Conservation (phyloP, 1,139 yeast genomes). For the Diutina catenulata region DNA sequence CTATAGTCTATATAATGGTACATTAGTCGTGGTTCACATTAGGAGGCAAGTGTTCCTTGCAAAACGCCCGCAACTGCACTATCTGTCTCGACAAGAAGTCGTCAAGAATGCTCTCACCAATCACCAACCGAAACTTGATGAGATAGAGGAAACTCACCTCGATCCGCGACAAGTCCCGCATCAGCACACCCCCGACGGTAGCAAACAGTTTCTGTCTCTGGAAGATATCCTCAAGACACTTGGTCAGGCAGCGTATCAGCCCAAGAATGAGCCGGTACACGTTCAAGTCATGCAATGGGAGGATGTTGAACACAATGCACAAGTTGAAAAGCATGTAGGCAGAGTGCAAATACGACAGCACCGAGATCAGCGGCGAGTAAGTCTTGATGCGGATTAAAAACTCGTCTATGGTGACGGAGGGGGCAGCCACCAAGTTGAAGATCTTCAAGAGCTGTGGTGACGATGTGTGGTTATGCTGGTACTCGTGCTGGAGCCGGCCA, state of each 20-base stretch:
- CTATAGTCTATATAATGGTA: neutral
- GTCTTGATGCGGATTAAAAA: conserved; percentile 29
- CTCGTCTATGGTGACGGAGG: conserved; percentile 24
- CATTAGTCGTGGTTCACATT: neutral
- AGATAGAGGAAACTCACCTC: conserved; percentile 33
- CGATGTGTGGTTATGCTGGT: conserved; percentile 12
- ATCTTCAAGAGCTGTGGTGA: conserved; percentile 17
- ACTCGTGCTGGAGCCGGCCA: conserved; percentile 10
- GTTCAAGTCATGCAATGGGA: conserved; percentile 22
- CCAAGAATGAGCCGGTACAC: conserved; percentile 30
- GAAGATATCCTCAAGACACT: conserved; percentile 30
- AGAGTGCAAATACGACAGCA: conserved; percentile 29
- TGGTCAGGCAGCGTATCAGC: conserved; percentile 33
- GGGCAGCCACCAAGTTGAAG: conserved; percentile 25
- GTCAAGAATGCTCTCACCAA: conserved; percentile 23
- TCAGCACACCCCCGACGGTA: conserved; percentile 33
- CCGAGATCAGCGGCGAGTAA: conserved; percentile 31
- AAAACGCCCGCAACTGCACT: conserved; percentile 15
- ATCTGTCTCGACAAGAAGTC: conserved; percentile 20
- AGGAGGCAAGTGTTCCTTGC: neutral
- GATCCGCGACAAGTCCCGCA: conserved; percentile 24
- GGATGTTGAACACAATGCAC: conserved; percentile 21
- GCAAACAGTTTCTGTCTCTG: conserved; percentile 34
- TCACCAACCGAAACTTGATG: conserved; percentile 27
- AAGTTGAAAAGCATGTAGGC: conserved; percentile 28